These are phyloP conservation scores for Sequoiadendron giganteum DNA, from an alignment of 75 land plant genomes.

Conservation along the genomic window DNA sequence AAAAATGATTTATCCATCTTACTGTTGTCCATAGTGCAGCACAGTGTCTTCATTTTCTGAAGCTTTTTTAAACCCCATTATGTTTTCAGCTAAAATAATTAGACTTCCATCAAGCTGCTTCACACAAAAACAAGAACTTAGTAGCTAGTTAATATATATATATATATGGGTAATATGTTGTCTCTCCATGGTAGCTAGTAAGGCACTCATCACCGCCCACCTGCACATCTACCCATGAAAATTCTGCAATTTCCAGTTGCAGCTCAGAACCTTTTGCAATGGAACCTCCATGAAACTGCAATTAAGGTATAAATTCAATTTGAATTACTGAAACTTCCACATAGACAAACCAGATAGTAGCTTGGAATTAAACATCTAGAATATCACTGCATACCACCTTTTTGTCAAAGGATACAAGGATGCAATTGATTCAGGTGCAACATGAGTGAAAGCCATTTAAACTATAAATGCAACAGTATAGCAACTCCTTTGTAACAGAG, in stretches of 20 bases:
- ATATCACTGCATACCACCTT: background rate
- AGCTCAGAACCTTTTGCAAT: conserved; percentile 83
- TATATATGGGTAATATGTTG: background rate
- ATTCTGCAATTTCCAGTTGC: conserved; percentile 90
- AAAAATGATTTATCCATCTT: background rate
- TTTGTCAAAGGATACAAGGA: background rate
- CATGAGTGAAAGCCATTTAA: background rate
- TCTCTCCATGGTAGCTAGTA: background rate
- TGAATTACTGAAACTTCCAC: background rate
- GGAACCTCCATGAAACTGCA: conserved; percentile 85
- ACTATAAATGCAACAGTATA: background rate
- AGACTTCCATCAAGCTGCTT: conserved; percentile 89
- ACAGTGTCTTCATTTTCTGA: conserved; percentile 43
- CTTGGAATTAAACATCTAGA: background rate
- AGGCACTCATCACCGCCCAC: conserved; percentile 28
- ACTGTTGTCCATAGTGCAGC: conserved; percentile 81
- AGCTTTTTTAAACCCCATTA: conserved; percentile 62
- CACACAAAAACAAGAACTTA: conserved; percentile 6
- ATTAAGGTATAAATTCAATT: background rate
- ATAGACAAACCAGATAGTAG: background rate
- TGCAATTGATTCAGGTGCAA: background rate
- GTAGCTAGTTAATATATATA: background rate
- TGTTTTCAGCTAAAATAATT: conserved; percentile 65
- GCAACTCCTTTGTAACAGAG: background rate
- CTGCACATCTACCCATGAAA: conserved; percentile 85